Base-by-base conservation (phyloP, 2,329 filamentous ascomycete species). In the Botrytis medusae region DNA sequence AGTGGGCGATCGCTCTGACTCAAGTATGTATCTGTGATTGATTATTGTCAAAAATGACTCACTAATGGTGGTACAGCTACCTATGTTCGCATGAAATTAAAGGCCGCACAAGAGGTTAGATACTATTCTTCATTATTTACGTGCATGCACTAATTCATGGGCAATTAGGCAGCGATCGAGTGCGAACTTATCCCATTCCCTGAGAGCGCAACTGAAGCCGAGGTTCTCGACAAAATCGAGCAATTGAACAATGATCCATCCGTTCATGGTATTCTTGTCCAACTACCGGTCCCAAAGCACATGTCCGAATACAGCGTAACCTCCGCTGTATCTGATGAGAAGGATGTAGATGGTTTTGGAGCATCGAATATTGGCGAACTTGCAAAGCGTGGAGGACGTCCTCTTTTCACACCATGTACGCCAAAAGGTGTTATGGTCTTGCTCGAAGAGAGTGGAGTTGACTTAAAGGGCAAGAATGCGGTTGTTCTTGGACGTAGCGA, bases 51-150 rank as follows among this genome's bases (percentile, higher is more conserved):
- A 59, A 22, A 65, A 64, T 46, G n/a, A 46, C 61, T 46, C 69
- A 59, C 60, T 65, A 22, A 72, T 57, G 29, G 57, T 29, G 6
- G 22, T 74, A 73, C 76, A 95, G 93, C 91, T 81, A 98, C 95
- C 70, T 99, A 99, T 92, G 95, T 99, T 84, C 95, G 95, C 85
- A 99, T 99, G 96, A 99, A 99, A 87, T 86, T 98, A 81, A 99
- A 98, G 88, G 96, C 96, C 77, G 96, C 96, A 74, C 87, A 93
- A 82, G 96, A 98, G 88, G 93, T 94, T 85, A 78, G 84, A 68
- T 61, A 51, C 69, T 12, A 65, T 73, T 76, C 73, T 74, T 75
- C 9, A 42, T 42, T 9, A 77, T 65, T 59, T 29, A 59, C 20
- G 2, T 70, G 63, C 60, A 37, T 34, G 60, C 6, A 20, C 32